Evolutionary conservation across 352 stramenopile genomes (phyloP).

Genomic region (Aphanomyces cochlioides): DNA sequence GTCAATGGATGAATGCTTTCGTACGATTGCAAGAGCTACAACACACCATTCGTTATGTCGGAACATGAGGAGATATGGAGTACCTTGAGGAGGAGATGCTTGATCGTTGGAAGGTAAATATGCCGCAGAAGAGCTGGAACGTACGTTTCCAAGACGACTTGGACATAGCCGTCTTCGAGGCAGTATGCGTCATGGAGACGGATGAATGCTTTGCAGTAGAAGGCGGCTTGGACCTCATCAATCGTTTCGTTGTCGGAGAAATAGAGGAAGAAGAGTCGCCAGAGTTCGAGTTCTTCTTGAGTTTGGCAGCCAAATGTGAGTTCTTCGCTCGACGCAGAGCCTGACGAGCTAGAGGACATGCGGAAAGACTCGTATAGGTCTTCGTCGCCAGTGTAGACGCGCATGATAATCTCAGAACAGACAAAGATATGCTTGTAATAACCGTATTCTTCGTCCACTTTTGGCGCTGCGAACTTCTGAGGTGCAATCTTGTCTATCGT

Average conservation of each 20-base stretch:
- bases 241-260: conserved; percentile 71
- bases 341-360: conserved; percentile 68
- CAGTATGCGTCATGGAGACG: conserved; percentile 83
- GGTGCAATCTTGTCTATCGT: not conserved
- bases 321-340: conserved; percentile 48
- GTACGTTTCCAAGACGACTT: conserved; percentile 75
- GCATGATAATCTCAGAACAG: conserved; percentile 89
- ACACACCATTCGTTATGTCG: not conserved
- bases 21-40: conserved; percentile 68
- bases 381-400: conserved; percentile 83
- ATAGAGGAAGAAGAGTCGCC: conserved; percentile 77
- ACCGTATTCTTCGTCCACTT: conserved; percentile 83
- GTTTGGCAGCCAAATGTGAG: conserved; percentile 81
- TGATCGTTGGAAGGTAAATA: conserved; percentile 85
- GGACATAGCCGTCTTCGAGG: conserved; percentile 80
- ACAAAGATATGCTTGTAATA: conserved; percentile 88
- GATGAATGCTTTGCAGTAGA: conserved; percentile 85
- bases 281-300: conserved; percentile 64
- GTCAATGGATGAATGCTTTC: conserved; percentile 86
- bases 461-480: conserved; percentile 34
- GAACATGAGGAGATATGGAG: not conserved
- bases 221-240: conserved; percentile 83
- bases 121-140: conserved; percentile 72
- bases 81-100: conserved; percentile 80
- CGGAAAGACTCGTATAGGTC: conserved; percentile 83